Conservation (phyloP, 352 stramenopile genomes). For the Aphanomyces cochlioides region DNA sequence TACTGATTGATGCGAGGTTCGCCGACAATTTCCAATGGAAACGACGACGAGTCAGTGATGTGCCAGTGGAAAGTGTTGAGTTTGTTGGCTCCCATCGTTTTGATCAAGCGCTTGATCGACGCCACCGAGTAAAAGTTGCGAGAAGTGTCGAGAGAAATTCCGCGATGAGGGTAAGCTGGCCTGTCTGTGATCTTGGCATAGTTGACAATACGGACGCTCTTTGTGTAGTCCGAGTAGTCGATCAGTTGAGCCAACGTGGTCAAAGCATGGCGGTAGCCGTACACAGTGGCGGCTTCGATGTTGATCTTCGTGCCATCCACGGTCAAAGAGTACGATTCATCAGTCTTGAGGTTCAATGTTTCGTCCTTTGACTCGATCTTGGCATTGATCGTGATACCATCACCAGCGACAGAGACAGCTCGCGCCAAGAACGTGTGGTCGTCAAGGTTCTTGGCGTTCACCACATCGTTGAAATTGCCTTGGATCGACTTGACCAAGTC, state of each 20-base stretch:
- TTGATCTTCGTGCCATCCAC: conserved; percentile 11
- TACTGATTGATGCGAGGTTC: conserved; percentile 18
- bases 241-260: conserved; percentile 29
- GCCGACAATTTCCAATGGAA: conserved; percentile 21
- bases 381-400: background rate
- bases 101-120: conserved; percentile 13
- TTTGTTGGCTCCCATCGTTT: conserved; percentile 28
- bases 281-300: conserved; percentile 2
- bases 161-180: conserved; percentile 19
- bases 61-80: conserved; percentile 30
- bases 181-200: conserved; percentile 20
- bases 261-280: conserved; percentile 23
- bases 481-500: background rate
- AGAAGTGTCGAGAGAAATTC: conserved; percentile 19
- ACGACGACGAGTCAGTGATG: conserved; percentile 17
- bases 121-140: conserved; percentile 27
- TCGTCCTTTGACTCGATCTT: conserved; percentile 11
- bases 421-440: background rate
- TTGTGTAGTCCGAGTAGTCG: conserved; percentile 19
- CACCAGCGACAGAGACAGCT: background rate
- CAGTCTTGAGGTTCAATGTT: conserved; percentile 1
- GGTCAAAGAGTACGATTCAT: conserved; percentile 23
- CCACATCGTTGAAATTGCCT: conserved; percentile 3
- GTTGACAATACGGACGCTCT: conserved; percentile 9
- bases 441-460: background rate